Evolutionary conservation across 495 filamentous ascomycete genomes (phyloP).

Genomic region (Penicillium steckii): DNA sequence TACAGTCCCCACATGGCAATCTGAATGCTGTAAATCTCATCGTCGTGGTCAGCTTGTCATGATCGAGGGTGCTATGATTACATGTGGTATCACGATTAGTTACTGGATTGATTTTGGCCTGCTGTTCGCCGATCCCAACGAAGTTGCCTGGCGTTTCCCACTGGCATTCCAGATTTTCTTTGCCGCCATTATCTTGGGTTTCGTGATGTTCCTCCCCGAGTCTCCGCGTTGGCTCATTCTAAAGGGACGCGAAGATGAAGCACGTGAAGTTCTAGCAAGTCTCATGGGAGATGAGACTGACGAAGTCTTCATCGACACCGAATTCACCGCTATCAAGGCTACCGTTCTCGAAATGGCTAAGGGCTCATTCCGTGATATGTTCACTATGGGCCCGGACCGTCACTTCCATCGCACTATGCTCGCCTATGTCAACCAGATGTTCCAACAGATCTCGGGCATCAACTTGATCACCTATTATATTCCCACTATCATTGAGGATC

Average conservation of each 20-base stretch:
- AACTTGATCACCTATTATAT: slow-evolving; percentile 77
- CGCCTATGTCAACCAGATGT: slow-evolving; percentile 75
- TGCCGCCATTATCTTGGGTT: slow-evolving; percentile 56
- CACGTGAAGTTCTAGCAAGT: slow-evolving; percentile 59
- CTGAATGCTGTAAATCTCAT: slow-evolving; percentile 70
- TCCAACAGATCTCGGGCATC: slow-evolving; percentile 75
- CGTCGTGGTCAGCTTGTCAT: slow-evolving; percentile 75
- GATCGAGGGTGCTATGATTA: slow-evolving; percentile 74
- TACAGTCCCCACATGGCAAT: slow-evolving; percentile 76
- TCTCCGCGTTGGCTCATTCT: slow-evolving; percentile 74
- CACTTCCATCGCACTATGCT: slow-evolving; percentile 72
- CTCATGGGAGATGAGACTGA: slow-evolving; percentile 54
- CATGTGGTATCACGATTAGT: slow-evolving; percentile 66
- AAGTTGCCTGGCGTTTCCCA: slow-evolving; percentile 72
- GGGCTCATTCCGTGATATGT: slow-evolving; percentile 64
- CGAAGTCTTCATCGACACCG: slow-evolving; percentile 56
- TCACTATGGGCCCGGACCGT: slow-evolving; percentile 69
- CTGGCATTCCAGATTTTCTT: slow-evolving; percentile 73
- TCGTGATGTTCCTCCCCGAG: slow-evolving; percentile 67
- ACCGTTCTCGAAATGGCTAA: slow-evolving; percentile 70
- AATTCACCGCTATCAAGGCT: slow-evolving; percentile 73
- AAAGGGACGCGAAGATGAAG: slow-evolving; percentile 65
- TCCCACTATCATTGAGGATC: slow-evolving; percentile 59
- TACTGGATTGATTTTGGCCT: slow-evolving; percentile 78
- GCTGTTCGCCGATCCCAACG: slow-evolving; percentile 60